These are phyloP conservation scores for Umbilicus rupestris DNA, from an alignment of 164 flowering plant species.

Conservation along the genomic window DNA sequence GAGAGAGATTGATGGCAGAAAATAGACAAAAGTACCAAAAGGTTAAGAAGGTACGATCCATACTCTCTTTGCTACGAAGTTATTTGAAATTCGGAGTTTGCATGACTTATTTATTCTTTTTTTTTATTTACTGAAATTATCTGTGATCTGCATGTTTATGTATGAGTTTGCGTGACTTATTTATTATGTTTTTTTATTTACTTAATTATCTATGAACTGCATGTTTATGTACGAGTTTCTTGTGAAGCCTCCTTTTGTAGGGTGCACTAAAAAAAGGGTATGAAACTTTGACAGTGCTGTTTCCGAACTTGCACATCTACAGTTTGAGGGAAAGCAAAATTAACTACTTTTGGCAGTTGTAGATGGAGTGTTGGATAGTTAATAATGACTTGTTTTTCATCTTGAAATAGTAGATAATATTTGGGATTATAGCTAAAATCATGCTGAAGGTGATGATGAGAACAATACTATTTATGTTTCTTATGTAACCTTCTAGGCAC, in stretches of 20 bases:
- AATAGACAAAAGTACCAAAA: slow-evolving; percentile 90
- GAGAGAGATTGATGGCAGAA: slow-evolving; percentile 93
- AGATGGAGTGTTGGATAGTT: not conserved
- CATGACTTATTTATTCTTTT: not conserved
- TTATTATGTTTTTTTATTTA: no score
- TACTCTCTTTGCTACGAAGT: not conserved
- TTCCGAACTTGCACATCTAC: not conserved
- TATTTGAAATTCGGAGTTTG: not conserved
- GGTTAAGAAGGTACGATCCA: slow-evolving; percentile 74
- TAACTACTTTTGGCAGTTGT: not conserved
- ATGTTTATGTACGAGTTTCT: no score
- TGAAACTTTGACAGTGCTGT: not conserved
- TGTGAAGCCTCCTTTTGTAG: not conserved
- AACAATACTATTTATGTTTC: not conserved
- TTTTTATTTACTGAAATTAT: not conserved
- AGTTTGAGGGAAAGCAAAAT: not conserved
- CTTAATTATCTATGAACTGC: not conserved
- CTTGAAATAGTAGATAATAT: not conserved
- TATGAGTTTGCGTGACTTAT: not conserved
- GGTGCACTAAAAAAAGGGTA: not conserved
- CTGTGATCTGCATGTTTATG: not conserved
- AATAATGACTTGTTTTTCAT: not conserved
- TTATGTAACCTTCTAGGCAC: slow-evolving; percentile 39
- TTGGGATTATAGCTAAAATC: not conserved
- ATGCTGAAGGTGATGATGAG: not conserved